Evolutionary conservation across 2,329 filamentous ascomycete species (phyloP).

Genomic region (Penicillium polonicum): DNA sequence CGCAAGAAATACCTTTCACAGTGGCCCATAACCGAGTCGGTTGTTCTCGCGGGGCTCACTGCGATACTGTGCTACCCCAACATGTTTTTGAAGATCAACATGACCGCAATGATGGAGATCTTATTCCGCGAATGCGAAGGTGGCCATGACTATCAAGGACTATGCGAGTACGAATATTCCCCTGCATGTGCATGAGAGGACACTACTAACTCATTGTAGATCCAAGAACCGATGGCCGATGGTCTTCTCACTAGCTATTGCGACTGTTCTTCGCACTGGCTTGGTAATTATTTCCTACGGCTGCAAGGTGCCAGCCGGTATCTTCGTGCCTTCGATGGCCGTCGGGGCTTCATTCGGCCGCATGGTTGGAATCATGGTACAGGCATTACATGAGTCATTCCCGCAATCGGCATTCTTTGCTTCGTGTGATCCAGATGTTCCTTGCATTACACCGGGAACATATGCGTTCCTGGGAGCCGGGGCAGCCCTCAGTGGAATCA

Average conservation of each 20-base stretch:
- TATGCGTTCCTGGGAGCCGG: conserved; percentile 94
- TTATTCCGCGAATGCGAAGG: conserved; percentile 92
- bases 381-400: conserved; percentile 80
- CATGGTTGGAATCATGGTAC: conserved; percentile 90
- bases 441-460: conserved; percentile 95
- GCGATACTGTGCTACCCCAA: conserved; percentile 97
- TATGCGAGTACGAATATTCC: conserved; percentile 65
- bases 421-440: conserved; percentile 82
- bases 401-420: conserved; percentile 82
- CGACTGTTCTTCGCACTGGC: conserved; percentile 76
- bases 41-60: conserved; percentile 75
- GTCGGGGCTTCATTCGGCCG: conserved; percentile 92
- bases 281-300: conserved; percentile 95
- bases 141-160: conserved; percentile 79
- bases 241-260: conserved; percentile 72
- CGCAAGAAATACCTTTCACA: conserved; percentile 85
- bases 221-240: conserved; percentile 71
- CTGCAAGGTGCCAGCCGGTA: conserved; percentile 95
- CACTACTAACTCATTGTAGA: conserved; percentile 31
- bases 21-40: conserved; percentile 84
- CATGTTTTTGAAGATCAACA: conserved; percentile 90
- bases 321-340: conserved; percentile 98
- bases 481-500: conserved; percentile 89
- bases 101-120: conserved; percentile 99
- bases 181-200: not conserved